Conservation (phyloP, 257 asterid species). For the Mentha longifolia region DNA sequence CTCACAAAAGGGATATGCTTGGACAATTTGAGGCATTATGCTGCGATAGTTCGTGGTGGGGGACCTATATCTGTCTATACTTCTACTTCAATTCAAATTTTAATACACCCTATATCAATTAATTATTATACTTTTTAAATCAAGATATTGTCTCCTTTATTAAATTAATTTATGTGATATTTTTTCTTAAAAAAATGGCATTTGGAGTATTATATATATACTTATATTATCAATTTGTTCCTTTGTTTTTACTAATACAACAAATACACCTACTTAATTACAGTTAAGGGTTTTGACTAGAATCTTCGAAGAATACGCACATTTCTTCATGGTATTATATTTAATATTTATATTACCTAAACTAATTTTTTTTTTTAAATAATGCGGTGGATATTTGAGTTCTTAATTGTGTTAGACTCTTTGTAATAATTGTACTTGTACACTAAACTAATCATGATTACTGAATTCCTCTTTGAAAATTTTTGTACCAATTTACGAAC, state of each 20-base stretch:
- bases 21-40: conserved; percentile 19
- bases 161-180: too few species aligned
- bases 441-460: too few species aligned
- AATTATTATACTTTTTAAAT: not conserved
- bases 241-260: not conserved
- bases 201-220: not conserved
- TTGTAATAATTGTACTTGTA: not conserved
- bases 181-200: too few species aligned
- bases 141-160: not conserved
- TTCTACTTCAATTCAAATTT: not conserved
- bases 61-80: conserved; percentile 23
- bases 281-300: not conserved
- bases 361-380: not conserved
- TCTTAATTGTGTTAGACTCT: not conserved
- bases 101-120: not conserved
- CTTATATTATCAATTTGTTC: not conserved
- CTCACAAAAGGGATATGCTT: conserved; percentile 26
- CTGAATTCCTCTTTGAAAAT: too few species aligned
- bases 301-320: not conserved
- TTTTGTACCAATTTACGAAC: too few species aligned
- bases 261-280: not conserved
- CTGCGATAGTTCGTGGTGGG: conserved; percentile 31
- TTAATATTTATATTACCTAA: not conserved
- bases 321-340: not conserved
- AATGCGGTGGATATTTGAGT: not conserved